A percentile compares a stretch with the other conserved stretches of the same genome.
phyloP scores from a whole-genome alignment of 2,329 filamentous ascomycete genomes.

The Teratosphaeria zuluensis region DNA sequence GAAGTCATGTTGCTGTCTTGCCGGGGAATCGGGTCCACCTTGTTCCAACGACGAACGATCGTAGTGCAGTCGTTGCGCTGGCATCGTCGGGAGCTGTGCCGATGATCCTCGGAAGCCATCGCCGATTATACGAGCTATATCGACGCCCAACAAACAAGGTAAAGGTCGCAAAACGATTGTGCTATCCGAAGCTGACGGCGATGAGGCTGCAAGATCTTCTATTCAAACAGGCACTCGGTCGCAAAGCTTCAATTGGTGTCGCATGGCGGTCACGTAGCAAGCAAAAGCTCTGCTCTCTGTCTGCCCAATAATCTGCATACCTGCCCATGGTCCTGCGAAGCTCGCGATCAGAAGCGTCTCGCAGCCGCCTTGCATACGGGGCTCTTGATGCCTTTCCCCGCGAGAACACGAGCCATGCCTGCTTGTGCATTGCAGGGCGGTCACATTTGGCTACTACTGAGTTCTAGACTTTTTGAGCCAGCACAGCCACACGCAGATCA shows the following conservation, averaged over 20 bases:
- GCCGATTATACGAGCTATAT: background rate
- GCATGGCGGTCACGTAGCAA: background rate
- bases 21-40: background rate
- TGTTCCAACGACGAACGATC: background rate
- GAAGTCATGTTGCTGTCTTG: background rate
- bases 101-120: background rate
- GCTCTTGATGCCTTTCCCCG: background rate
- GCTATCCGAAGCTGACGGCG: too few species aligned
- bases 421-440: background rate
- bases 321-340: background rate
- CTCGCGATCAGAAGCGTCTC: background rate
- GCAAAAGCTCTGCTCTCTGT: too few species aligned
- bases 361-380: background rate
- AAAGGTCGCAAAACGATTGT: background rate
- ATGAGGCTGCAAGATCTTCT: too few species aligned
- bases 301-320: too few species aligned
- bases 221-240: background rate
- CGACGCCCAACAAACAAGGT: background rate
- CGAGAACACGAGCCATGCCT: background rate
- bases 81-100: background rate
- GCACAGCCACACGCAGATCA: background rate
- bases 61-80: background rate
- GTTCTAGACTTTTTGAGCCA: background rate
- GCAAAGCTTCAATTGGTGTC: background rate
- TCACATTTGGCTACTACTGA: background rate